Conservation (phyloP, 148 eudicot genomes). For the Selenicereus undatus region DNA sequence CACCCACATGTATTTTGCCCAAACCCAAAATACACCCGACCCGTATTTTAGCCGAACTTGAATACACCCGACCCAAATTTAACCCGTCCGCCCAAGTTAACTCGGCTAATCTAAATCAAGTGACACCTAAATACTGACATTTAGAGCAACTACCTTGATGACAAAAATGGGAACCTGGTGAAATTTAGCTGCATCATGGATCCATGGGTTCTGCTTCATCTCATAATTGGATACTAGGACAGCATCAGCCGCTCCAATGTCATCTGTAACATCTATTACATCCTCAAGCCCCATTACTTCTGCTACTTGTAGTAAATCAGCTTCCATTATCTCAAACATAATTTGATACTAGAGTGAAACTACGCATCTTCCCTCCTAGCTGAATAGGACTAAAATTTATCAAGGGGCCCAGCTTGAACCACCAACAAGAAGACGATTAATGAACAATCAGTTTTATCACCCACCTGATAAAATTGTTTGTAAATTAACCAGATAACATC, state of each 20-base stretch:
- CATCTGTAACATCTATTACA: slow-evolving; percentile 66
- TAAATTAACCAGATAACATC: neutral
- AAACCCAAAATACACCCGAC: too few species aligned
- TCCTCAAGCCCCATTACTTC: slow-evolving; percentile 82
- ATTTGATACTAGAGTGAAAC: slow-evolving; percentile 7
- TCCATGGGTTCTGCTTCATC: slow-evolving; percentile 92
- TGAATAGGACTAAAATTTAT: too few species aligned
- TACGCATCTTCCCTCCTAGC: neutral
- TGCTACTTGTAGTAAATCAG: slow-evolving; percentile 82
- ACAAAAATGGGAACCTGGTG: slow-evolving; percentile 90
- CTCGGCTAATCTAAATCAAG: too few species aligned
- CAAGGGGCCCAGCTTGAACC: neutral
- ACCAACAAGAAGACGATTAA: neutral
- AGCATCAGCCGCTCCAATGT: slow-evolving; percentile 82
- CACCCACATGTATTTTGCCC: too few species aligned
- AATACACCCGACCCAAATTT: too few species aligned
- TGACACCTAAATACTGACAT: too few species aligned
- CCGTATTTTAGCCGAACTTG: too few species aligned
- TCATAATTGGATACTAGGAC: slow-evolving; percentile 70
- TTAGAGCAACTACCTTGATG: slow-evolving; percentile 50
- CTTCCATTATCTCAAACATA: slow-evolving; percentile 65
- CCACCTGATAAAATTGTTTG: too few species aligned
- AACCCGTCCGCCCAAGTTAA: too few species aligned
- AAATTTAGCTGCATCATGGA: slow-evolving; percentile 82
- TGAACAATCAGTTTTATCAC: neutral